Percentiles rank a stretch among this genome's conserved stretches.
Conservation (phyloP, 257 asterid species). For the Euphrasia confusa region DNA sequence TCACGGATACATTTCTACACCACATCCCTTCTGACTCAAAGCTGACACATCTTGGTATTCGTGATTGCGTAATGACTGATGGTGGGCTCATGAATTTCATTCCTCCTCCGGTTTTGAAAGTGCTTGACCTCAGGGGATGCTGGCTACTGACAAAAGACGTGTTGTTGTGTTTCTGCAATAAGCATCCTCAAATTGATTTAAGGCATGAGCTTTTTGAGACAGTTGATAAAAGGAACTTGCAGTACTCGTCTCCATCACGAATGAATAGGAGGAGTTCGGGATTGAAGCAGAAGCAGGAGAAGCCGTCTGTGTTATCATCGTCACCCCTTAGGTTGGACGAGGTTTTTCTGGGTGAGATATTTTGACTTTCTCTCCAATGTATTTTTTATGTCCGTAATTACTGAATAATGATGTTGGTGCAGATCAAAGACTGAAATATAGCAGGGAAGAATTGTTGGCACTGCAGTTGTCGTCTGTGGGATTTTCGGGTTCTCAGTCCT, state of each 20-base stretch:
- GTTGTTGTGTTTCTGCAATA: conserved; percentile 43
- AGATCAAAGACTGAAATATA: conserved; percentile 92
- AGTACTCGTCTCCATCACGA: conserved; percentile 34
- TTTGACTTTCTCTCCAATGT: not conserved
- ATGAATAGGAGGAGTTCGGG: conserved; percentile 24
- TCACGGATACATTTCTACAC: conserved; percentile 55
- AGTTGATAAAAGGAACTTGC: conserved; percentile 27
- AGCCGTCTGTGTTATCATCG: conserved; percentile 16
- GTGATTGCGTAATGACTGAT: conserved; percentile 60
- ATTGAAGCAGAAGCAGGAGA: conserved; percentile 32
- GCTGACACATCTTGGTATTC: conserved; percentile 48
- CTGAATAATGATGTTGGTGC: conserved; percentile 26
- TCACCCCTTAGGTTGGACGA: conserved; percentile 29
- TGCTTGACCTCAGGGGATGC: conserved; percentile 80
- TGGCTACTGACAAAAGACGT: conserved; percentile 71
- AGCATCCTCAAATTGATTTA: conserved; percentile 54
- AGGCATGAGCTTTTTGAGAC: conserved; percentile 50
- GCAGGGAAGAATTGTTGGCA: conserved; percentile 58
- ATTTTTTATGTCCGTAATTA: not conserved
- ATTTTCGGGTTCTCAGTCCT: conserved; percentile 23
- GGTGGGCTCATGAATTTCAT: conserved; percentile 46
- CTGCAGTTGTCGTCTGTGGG: conserved; percentile 39
- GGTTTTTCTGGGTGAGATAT: conserved; percentile 47
- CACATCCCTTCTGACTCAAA: conserved; percentile 37
- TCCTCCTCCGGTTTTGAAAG: conserved; percentile 55